phyloP scores from a whole-genome alignment of 2,329 filamentous ascomycete genomes.

The Teratosphaeria zuluensis region DNA sequence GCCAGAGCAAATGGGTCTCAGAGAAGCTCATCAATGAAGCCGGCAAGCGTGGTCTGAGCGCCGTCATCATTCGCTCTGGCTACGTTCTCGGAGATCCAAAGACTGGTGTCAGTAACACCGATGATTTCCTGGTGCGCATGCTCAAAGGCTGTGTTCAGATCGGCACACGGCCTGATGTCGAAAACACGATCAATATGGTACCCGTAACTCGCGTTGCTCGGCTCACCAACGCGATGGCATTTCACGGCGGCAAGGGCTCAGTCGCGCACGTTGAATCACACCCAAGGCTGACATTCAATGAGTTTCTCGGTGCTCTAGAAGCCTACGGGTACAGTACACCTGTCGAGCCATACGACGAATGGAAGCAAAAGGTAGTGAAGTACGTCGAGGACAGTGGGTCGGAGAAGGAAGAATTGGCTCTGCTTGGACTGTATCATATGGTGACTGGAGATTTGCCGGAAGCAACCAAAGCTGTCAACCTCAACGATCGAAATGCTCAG shows the following conservation, averaged over 20 bases:
- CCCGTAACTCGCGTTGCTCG: slow-evolving; percentile 75
- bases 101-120: slow-evolving; percentile 65
- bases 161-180: slow-evolving; percentile 59
- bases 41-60: slow-evolving; percentile 63
- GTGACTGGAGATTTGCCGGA: slow-evolving; percentile 60
- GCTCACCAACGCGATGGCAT: slow-evolving; percentile 65
- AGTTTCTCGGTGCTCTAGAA: slow-evolving; percentile 62
- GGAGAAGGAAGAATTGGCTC: slow-evolving; percentile 58
- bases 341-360: slow-evolving; percentile 56
- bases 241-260: slow-evolving; percentile 41
- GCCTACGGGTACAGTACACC: slow-evolving; percentile 64
- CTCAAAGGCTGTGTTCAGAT: slow-evolving; percentile 83
- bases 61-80: slow-evolving; percentile 69
- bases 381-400: slow-evolving; percentile 53
- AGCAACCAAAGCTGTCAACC: slow-evolving; percentile 60
- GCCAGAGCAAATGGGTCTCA: slow-evolving; percentile 80
- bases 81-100: slow-evolving; percentile 70
- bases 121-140: slow-evolving; percentile 84
- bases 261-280: slow-evolving; percentile 74
- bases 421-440: slow-evolving; percentile 68
- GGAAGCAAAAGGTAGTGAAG: slow-evolving; percentile 57
- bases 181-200: slow-evolving; percentile 82
- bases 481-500: slow-evolving; percentile 63
- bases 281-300: slow-evolving; percentile 66
- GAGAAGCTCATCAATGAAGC: slow-evolving; percentile 68